Evolutionary conservation across 2,329 filamentous ascomycete species (phyloP).

Genomic region (Colletotrichum plurivorum): DNA sequence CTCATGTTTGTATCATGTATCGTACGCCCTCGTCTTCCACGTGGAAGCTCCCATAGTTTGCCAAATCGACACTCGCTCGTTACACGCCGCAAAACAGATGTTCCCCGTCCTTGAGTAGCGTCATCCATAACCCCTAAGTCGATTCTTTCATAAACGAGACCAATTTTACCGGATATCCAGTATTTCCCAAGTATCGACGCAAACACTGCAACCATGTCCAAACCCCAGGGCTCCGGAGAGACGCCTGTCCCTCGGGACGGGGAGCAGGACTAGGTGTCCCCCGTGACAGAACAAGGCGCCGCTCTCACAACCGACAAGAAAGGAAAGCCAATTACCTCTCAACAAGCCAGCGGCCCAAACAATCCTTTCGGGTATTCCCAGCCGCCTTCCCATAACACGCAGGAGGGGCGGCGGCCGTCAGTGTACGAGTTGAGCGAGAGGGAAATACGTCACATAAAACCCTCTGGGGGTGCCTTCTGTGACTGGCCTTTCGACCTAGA

Average conservation of each 20-base stretch:
- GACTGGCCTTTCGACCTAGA: not conserved
- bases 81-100: not conserved
- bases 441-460: conserved; percentile 1
- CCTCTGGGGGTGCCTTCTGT: not conserved
- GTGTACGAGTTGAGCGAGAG: conserved; percentile 3
- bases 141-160: too few relatives aligned
- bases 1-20: not conserved
- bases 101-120: not conserved
- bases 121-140: not conserved
- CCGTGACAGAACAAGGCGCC: conserved; percentile 32
- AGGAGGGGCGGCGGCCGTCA: too few relatives aligned
- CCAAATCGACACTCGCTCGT: not conserved
- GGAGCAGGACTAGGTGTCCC: conserved; percentile 28
- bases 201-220: conserved; percentile 2
- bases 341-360: not conserved
- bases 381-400: conserved; percentile 2
- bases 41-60: not conserved
- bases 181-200: not conserved
- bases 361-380: not conserved
- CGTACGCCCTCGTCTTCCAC: not conserved
- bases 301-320: conserved; percentile 20
- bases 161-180: not conserved
- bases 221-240: not conserved
- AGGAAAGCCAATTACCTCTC: too few relatives aligned
- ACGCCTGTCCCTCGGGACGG: not conserved